These are phyloP conservation scores for Noccaea caerulescens DNA, from an alignment of 345 rosid species.

Conservation along the genomic window DNA sequence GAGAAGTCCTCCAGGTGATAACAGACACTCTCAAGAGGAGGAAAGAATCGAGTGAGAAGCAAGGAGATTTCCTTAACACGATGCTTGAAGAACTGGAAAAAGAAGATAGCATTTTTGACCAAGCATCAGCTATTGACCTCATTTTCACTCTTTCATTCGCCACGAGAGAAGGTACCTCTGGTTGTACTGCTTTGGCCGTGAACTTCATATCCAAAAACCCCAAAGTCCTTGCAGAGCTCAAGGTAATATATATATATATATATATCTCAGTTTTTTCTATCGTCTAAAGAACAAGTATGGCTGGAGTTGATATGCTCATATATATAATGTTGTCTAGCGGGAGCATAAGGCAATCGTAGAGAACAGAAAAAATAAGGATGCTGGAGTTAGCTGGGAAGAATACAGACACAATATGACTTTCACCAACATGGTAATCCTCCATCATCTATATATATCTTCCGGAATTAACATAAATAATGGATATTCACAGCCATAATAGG, in stretches of 20 bases:
- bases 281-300: neutral
- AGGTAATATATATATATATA: conserved; percentile 16
- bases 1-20: conserved; percentile 14
- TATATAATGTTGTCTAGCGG: neutral
- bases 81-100: conserved; percentile 26
- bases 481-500: too few relatives aligned
- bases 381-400: conserved; percentile 49
- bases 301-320: neutral
- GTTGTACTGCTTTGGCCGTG: conserved; percentile 22
- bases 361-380: conserved; percentile 22
- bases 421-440: conserved; percentile 46
- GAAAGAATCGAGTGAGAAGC: conserved; percentile 15
- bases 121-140: conserved; percentile 15
- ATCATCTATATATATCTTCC: neutral
- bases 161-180: conserved; percentile 30
- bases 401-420: conserved; percentile 52
- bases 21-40: neutral
- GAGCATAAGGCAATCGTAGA: conserved; percentile 37
- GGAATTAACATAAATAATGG: too few relatives aligned
- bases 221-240: conserved; percentile 36
- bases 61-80: conserved; percentile 10
- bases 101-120: conserved; percentile 16
- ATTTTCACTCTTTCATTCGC: conserved; percentile 9
- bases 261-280: neutral
- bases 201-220: conserved; percentile 40